Percentiles rank a stretch among this genome's conserved stretches.
These are phyloP conservation scores for Pterocarpus santalinus DNA, from an alignment of 306 rosid genomes.

Conservation along the genomic window DNA sequence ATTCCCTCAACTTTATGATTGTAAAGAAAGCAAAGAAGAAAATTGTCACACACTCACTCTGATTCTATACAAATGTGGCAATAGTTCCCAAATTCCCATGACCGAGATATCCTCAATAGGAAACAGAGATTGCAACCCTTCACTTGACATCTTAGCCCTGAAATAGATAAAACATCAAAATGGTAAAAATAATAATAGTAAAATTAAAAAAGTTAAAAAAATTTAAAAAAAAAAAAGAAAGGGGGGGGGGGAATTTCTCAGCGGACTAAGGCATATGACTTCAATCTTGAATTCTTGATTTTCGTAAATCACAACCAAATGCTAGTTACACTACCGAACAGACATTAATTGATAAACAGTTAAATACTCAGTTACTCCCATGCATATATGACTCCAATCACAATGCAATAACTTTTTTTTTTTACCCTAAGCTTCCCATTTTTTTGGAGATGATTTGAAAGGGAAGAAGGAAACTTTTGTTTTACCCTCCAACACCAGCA, in stretches of 20 bases:
- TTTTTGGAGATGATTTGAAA: background rate
- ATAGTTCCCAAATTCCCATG: conserved; percentile 93
- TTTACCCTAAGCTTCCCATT: too few species aligned
- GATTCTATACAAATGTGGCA: conserved; percentile 75
- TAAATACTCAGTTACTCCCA: too few species aligned
- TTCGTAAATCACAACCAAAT: background rate
- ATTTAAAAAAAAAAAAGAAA: too few species aligned
- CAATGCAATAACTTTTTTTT: background rate
- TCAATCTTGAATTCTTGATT: background rate
- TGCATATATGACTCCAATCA: background rate
- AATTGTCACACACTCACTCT: conserved; percentile 65
- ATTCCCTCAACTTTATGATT: too few species aligned
- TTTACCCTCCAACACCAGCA: conserved; percentile 90
- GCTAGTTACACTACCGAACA: background rate
- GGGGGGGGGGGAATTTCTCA: too few species aligned
- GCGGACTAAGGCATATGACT: background rate
- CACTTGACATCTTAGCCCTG: conserved; percentile 78
- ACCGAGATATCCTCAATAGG: conserved; percentile 88
- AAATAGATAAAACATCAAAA: conserved; percentile 38
- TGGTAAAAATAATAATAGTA: background rate
- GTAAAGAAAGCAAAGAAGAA: background rate
- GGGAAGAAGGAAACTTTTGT: background rate
- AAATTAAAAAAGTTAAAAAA: background rate
- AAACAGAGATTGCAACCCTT: conserved; percentile 77
- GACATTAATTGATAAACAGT: background rate